Evolutionary conservation across 306 rosid species (phyloP), one percentile per base, ranked within the genome.

Genomic region (Nissolia schottii): DNA sequence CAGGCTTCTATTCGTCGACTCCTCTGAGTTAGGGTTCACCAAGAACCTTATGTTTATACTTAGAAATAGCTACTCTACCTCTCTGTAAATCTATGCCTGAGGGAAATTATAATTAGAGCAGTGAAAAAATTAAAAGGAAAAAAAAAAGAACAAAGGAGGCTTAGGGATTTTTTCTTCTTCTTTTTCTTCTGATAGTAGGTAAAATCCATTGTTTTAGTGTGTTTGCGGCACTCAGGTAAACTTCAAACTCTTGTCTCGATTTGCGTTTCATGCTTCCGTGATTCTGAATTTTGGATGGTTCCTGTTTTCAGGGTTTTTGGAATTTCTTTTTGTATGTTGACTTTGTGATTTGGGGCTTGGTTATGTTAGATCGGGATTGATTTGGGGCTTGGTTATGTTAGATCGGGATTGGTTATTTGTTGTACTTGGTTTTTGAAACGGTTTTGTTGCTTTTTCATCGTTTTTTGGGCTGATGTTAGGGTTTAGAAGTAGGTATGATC

Each of bases 311-410:
- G 10, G 19, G 0, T 46, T 79, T 24, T 34, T 3, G 13, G 8
- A 28, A 1, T 24, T 19, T 37, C 38, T 24, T 12, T 0, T 9
- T 38, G 24, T 16, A 1, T 31, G 49, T 67, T 60, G 67, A 57
- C 46, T 59, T 51, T 34, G 10, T 9, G 10, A 51, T 64, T 70
- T 22, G 1, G 45, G 67, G 34, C 29, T 50, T 55, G 53, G 24
- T 73, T 64, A 66, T 18, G 25, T 14, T 56, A 68, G 83, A 84
- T 84, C 88, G 70, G 73, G 74, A 2, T 13, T 48, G 37, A 6
- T 46, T 35, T 22, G 1, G 45, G 67, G 34, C 29, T 50, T 55
- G 53, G 24, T 73, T 64, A 66, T 18, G 25, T 14, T 56, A 68
- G 83, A 84, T 84, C 88, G 70, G 73, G 74, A 2, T 13, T 48